Conservation (phyloP, 352 stramenopile species). For the Phytophthora hybrid region DNA sequence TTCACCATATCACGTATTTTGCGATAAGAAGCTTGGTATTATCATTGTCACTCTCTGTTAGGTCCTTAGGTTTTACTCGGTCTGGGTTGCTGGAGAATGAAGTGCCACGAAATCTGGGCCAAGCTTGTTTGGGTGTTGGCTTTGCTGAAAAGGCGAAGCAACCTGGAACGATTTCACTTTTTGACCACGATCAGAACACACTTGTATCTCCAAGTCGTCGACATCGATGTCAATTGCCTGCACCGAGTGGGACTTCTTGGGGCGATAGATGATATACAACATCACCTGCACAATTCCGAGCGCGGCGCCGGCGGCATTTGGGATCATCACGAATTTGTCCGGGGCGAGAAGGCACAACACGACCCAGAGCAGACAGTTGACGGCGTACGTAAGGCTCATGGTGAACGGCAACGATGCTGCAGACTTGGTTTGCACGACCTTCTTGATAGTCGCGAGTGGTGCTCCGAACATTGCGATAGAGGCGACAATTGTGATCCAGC, state of each 20-base stretch:
- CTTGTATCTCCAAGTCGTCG: conserved; percentile 9
- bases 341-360: conserved; percentile 38
- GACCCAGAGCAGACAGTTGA: conserved; percentile 53
- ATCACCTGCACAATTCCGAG: conserved; percentile 30
- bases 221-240: neutral
- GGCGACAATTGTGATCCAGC: conserved; percentile 30
- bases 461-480: conserved; percentile 48
- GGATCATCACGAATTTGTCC: conserved; percentile 44
- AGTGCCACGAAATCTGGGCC: neutral
- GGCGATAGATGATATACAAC: conserved; percentile 24
- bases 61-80: neutral
- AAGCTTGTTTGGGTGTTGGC: neutral
- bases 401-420: conserved; percentile 45
- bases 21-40: no score
- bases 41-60: no score
- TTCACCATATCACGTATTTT: no score
- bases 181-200: neutral
- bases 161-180: neutral
- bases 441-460: conserved; percentile 44
- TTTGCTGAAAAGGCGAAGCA: neutral
- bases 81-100: neutral
- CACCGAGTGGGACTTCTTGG: conserved; percentile 7
- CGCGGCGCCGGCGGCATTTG: conserved; percentile 33
- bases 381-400: conserved; percentile 43
- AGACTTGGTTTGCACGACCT: conserved; percentile 44